A percentile compares a stretch with the other conserved stretches of the same genome.
Evolutionary conservation across 163 green algal genomes (phyloP).

Genomic region (Scenedesmus sp.): DNA sequence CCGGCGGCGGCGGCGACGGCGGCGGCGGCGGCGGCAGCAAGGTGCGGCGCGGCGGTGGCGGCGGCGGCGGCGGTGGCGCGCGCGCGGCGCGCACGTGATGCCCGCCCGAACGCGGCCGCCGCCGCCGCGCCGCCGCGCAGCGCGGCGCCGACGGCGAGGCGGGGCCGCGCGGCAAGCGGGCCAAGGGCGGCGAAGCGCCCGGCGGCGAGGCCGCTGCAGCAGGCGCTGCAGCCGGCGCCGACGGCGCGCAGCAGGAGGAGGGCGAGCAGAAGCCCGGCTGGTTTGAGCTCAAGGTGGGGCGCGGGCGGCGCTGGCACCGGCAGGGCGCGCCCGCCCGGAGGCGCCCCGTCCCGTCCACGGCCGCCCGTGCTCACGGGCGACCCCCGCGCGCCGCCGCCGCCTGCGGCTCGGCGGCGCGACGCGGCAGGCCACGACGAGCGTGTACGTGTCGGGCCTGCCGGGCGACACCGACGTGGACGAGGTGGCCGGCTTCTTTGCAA

Average conservation of each 20-base stretch:
- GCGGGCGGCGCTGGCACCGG: too few species aligned
- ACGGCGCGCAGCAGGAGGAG: conserved; percentile 2
- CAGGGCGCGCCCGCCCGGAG: too few species aligned
- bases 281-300: conserved; percentile 68
- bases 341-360: too few species aligned
- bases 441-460: conserved; percentile 95
- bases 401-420: too few species aligned
- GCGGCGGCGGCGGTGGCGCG: too few species aligned
- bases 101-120: too few species aligned
- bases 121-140: conserved; percentile 2
- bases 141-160: conserved; percentile 5
- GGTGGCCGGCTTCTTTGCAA: conserved; percentile 73
- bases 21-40: background rate
- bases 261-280: conserved; percentile 47
- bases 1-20: background rate
- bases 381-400: too few species aligned
- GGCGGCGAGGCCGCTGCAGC: background rate
- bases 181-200: conserved; percentile 10
- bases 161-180: conserved; percentile 7
- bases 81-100: too few species aligned
- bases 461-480: conserved; percentile 85
- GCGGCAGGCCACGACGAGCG: conserved; percentile 86
- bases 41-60: background rate
- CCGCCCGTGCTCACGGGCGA: too few species aligned
- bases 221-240: conserved; percentile 15